These are phyloP conservation scores for Geotrichum carabidarum DNA, from an alignment of 1,139 yeast genomes.

Conservation along the genomic window DNA sequence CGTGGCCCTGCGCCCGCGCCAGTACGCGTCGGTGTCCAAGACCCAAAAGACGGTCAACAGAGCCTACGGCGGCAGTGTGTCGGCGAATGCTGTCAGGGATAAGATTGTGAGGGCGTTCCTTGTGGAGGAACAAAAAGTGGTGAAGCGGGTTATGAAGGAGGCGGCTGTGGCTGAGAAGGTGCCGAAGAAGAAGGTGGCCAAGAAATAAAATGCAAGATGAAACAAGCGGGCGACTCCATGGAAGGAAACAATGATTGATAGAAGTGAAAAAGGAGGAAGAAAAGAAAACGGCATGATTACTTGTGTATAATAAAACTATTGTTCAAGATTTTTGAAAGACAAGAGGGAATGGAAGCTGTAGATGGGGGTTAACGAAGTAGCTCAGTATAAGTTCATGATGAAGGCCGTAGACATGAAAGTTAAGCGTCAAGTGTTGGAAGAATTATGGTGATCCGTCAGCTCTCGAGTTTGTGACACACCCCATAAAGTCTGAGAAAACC, in stretches of 20 bases:
- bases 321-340: too few species aligned
- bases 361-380: too few species aligned
- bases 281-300: too few species aligned
- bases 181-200: constrained; percentile 31
- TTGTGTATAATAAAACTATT: too few species aligned
- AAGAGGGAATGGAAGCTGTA: too few species aligned
- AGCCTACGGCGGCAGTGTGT: constrained; percentile 99
- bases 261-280: too few species aligned
- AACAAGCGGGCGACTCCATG: neutral
- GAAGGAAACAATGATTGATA: neutral
- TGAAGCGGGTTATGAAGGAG: constrained; percentile 96
- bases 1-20: constrained; percentile 94
- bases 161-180: constrained; percentile 58
- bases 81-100: constrained; percentile 97
- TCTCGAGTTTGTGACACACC: too few species aligned
- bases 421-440: too few species aligned
- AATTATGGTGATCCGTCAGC: too few species aligned
- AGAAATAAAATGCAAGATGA: constrained; percentile 25
- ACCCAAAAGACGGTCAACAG: constrained; percentile 97
- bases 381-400: too few species aligned
- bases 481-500: too few species aligned
- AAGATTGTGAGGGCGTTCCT: constrained; percentile 98
- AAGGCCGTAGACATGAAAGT: too few species aligned
- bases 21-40: constrained; percentile 89
- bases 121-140: constrained; percentile 98